A percentile compares a stretch with the other conserved stretches of the same genome.
Evolutionary conservation across 2,329 filamentous ascomycete species (phyloP).

Genomic region (Fusarium brevicatenulatum): DNA sequence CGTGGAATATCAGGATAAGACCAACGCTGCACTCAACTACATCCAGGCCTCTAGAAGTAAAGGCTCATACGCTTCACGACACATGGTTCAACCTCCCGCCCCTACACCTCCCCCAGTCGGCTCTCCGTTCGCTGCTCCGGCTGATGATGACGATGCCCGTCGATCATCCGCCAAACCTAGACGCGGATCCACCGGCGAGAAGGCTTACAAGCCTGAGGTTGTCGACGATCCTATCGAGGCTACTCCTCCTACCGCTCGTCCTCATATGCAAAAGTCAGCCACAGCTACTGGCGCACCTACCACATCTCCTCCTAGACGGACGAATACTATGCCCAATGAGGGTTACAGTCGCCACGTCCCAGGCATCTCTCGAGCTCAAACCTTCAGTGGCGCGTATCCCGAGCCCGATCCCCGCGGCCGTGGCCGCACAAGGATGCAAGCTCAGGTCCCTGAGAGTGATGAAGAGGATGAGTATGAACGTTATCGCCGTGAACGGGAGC

Average conservation of each 20-base stretch:
- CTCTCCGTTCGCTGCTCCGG: slow-evolving; percentile 45
- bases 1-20: slow-evolving; percentile 32
- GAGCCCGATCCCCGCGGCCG: slow-evolving; percentile 50
- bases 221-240: slow-evolving; percentile 47
- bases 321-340: slow-evolving; percentile 51
- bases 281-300: slow-evolving; percentile 40
- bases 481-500: slow-evolving; percentile 45
- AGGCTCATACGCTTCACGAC: slow-evolving; percentile 39
- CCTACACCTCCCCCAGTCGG: slow-evolving; percentile 51
- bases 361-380: slow-evolving; percentile 47
- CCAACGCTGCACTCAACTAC: slow-evolving; percentile 41
- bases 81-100: slow-evolving; percentile 45
- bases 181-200: slow-evolving; percentile 49
- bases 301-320: slow-evolving; percentile 50
- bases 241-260: slow-evolving; percentile 46
- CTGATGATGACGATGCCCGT: slow-evolving; percentile 48
- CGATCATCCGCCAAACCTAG: slow-evolving; percentile 49
- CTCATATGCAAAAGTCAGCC: slow-evolving; percentile 43
- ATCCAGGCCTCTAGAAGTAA: slow-evolving; percentile 49
- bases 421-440: slow-evolving; percentile 50
- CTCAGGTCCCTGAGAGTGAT: slow-evolving; percentile 51
- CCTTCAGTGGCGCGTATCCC: slow-evolving; percentile 44
- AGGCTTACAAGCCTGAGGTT: slow-evolving; percentile 49
- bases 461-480: slow-evolving; percentile 50
- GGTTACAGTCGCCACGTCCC: slow-evolving; percentile 45